A percentile compares a stretch with the other conserved stretches of the same genome.
phyloP scores from a whole-genome alignment of 495 filamentous ascomycete genomes.

The Aspergillus egyptiacus region DNA sequence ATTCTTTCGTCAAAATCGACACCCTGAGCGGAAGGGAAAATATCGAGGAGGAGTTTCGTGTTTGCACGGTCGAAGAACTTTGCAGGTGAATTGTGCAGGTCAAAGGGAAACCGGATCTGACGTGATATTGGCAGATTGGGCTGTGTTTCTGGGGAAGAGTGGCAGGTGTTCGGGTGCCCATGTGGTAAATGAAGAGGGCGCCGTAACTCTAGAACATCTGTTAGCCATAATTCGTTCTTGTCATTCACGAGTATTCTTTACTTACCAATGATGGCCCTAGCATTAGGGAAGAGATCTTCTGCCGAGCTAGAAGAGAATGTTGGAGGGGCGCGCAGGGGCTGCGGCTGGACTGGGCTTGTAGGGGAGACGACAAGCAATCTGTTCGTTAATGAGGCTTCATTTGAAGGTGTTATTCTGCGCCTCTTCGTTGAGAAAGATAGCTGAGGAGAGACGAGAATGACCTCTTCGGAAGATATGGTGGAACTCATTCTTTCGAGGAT shows the following conservation, averaged over 20 bases:
- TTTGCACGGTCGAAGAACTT: neutral
- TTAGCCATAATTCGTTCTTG: neutral
- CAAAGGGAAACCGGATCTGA: neutral
- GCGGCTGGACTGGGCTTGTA: neutral
- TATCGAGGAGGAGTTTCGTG: neutral
- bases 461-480: neutral
- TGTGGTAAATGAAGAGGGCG: neutral
- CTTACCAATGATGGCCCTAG: neutral
- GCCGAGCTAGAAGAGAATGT: neutral
- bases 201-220: neutral
- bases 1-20: constrained; percentile 4
- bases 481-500: neutral
- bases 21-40: neutral
- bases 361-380: neutral
- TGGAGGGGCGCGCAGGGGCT: neutral
- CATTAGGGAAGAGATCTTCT: neutral
- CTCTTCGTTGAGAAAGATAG: neutral
- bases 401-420: neutral
- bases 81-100: neutral
- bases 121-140: neutral
- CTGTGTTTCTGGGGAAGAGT: too few relatives aligned
- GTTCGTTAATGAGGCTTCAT: neutral
- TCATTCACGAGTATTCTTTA: neutral
- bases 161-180: neutral
- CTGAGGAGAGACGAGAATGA: neutral